Percentiles rank a stretch among this genome's conserved stretches.
Evolutionary conservation across 1,284 basidiomycete species (phyloP).

Genomic region (Ustilago vetiveriae): DNA sequence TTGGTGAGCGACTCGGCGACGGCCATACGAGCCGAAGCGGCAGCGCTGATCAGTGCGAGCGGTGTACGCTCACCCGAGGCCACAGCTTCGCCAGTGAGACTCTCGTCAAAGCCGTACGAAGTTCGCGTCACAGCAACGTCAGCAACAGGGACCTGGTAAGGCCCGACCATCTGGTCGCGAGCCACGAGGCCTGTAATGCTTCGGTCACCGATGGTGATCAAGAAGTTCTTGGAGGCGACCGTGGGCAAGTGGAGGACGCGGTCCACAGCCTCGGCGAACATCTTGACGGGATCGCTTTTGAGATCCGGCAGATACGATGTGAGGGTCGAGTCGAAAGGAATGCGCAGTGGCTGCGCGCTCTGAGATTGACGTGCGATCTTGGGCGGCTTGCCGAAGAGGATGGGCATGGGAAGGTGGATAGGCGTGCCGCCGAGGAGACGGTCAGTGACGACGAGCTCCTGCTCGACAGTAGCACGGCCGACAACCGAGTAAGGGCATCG

Average conservation of each 20-base stretch:
- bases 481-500: constrained; percentile 92
- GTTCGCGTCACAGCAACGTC: constrained; percentile 95
- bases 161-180: constrained; percentile 98
- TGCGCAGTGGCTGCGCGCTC: constrained; percentile 71
- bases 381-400: constrained; percentile 94
- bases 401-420: constrained; percentile 91
- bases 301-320: constrained; percentile 72
- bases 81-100: constrained; percentile 87
- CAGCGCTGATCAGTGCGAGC: constrained; percentile 83
- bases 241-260: constrained; percentile 89
- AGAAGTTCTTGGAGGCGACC: constrained; percentile 94
- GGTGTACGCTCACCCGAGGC: constrained; percentile 97
- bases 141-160: constrained; percentile 97
- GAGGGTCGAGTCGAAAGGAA: constrained; percentile 79
- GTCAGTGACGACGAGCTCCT: constrained; percentile 86
- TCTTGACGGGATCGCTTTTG: constrained; percentile 69
- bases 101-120: constrained; percentile 86
- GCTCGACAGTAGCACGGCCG: constrained; percentile 81
- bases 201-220: constrained; percentile 97
- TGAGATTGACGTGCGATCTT: constrained; percentile 83
- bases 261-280: constrained; percentile 72
- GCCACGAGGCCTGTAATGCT: constrained; percentile 92
- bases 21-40: constrained; percentile 93
- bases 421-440: constrained; percentile 81
- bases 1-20: constrained; percentile 94